Percentiles rank a stretch among this genome's conserved stretches.
phyloP scores from a whole-genome alignment of 352 stramenopile genomes.

The Pythium guiyangense region DNA sequence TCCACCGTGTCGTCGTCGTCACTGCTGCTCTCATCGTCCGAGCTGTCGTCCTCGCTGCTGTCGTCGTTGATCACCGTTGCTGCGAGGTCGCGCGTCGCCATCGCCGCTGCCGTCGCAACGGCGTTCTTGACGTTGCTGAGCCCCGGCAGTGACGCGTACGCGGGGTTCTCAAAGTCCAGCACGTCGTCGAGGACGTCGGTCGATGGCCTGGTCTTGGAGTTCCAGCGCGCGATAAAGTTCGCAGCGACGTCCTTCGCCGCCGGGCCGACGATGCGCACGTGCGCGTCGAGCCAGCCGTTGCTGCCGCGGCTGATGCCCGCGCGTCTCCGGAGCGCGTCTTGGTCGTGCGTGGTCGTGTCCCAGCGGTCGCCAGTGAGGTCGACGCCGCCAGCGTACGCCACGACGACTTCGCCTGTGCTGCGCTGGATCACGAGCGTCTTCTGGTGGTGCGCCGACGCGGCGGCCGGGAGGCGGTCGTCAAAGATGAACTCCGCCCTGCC shows the following conservation, averaged over 20 bases:
- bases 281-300: constrained; percentile 55
- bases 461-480: no score
- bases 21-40: not conserved
- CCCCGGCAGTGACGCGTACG: constrained; percentile 12
- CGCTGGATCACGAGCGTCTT: constrained; percentile 13
- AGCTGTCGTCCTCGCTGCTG: no score
- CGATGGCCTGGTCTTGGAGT: constrained; percentile 26
- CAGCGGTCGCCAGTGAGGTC: constrained; percentile 56
- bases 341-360: constrained; percentile 50
- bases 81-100: no score
- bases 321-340: constrained; percentile 25
- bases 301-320: constrained; percentile 22
- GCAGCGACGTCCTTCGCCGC: constrained; percentile 38
- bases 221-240: no score
- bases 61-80: no score
- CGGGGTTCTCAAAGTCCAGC: constrained; percentile 43
- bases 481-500: no score
- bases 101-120: constrained; percentile 38
- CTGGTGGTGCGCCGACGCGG: no score
- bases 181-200: constrained; percentile 23
- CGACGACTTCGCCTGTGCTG: constrained; percentile 5
- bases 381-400: constrained; percentile 46
- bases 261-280: constrained; percentile 36
- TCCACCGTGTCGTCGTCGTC: not conserved
- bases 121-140: constrained; percentile 31